Conservation (phyloP, 164 flowering plant genomes). For the Tetrastigma voinierianum region DNA sequence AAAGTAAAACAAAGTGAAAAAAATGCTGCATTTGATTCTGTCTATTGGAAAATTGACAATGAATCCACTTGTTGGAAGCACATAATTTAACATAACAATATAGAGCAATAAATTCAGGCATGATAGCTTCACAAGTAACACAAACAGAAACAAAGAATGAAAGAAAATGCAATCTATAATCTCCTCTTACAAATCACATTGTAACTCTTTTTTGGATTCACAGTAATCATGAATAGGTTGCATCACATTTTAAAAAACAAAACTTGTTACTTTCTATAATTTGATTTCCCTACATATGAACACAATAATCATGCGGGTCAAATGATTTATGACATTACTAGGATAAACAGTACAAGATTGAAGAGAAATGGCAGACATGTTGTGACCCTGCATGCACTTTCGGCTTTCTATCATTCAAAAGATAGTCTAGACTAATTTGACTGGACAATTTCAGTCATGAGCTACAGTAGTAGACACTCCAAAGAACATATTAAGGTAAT, state of each 20-base stretch:
- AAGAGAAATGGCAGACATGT: slow-evolving; percentile 4
- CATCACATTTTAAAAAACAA: not conserved
- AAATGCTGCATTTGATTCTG: not conserved
- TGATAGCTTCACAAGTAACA: not conserved
- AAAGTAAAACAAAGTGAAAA: slow-evolving; percentile 12
- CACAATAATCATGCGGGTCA: not conserved
- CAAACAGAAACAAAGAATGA: no score
- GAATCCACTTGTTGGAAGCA: not conserved
- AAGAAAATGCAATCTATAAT: not conserved
- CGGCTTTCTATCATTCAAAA: not conserved
- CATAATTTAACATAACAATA: not conserved
- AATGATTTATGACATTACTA: not conserved
- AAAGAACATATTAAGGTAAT: not conserved
- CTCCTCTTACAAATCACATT: not conserved
- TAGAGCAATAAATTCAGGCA: not conserved
- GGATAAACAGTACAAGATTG: not conserved
- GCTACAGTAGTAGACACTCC: not conserved
- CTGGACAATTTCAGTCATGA: not conserved
- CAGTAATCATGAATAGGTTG: no score
- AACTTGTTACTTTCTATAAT: not conserved
- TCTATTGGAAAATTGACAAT: slow-evolving; percentile 1
- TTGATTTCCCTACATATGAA: not conserved
- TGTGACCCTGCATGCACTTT: not conserved
- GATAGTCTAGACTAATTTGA: not conserved
- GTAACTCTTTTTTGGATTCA: not conserved